A percentile compares a stretch with the other conserved stretches of the same genome.
These are phyloP conservation scores for Gentiana dahurica DNA, from an alignment of 257 asterid genomes.

Conservation along the genomic window DNA sequence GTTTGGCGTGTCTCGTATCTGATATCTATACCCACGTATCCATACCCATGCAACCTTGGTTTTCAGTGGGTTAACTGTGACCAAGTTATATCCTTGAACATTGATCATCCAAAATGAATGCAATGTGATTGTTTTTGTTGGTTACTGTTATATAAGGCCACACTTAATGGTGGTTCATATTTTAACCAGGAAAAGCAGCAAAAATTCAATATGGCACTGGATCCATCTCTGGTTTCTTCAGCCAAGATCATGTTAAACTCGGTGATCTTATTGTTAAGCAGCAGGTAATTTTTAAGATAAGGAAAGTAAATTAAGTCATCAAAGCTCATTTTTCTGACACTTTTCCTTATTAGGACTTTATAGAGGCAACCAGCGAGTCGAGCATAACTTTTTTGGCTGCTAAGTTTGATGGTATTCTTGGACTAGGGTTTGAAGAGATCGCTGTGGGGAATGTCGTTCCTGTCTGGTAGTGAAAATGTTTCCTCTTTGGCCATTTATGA, in stretches of 20 bases:
- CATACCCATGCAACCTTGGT: no score
- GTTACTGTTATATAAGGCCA: neutral
- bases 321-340: slow-evolving; percentile 5
- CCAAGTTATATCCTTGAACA: no score
- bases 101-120: neutral
- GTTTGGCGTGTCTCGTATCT: no score
- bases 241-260: slow-evolving; percentile 52
- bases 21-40: no score
- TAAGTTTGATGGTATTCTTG: slow-evolving; percentile 90
- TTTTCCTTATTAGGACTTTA: slow-evolving; percentile 45
- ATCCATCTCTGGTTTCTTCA: slow-evolving; percentile 83
- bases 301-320: neutral
- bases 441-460: slow-evolving; percentile 77
- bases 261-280: slow-evolving; percentile 58
- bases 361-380: slow-evolving; percentile 81
- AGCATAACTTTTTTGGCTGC: slow-evolving; percentile 81
- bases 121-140: neutral
- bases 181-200: slow-evolving; percentile 65
- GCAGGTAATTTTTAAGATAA: slow-evolving; percentile 38
- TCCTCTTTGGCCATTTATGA: neutral
- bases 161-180: slow-evolving; percentile 2
- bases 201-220: slow-evolving; percentile 86
- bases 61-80: no score
- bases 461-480: slow-evolving; percentile 45
- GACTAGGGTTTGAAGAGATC: slow-evolving; percentile 90